Percentiles rank a stretch among this genome's conserved stretches.
These are phyloP conservation scores for Alectoria sarmentosa DNA, from an alignment of 495 filamentous ascomycete genomes.

Conservation along the genomic window DNA sequence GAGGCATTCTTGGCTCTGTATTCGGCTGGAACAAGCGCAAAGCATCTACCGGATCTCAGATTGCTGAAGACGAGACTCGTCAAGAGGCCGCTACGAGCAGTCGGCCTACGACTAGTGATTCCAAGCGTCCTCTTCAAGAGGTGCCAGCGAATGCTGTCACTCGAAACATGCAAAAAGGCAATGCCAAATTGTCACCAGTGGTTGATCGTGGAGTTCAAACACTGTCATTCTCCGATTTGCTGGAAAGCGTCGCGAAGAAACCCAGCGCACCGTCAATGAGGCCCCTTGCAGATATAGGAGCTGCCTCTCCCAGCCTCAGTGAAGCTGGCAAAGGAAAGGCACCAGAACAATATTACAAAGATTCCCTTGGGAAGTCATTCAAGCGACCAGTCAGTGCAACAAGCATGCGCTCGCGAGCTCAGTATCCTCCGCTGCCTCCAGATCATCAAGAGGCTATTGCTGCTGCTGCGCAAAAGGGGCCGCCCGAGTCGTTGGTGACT, in stretches of 20 bases:
- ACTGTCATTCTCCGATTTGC: slow-evolving; percentile 60
- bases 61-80: slow-evolving; percentile 51
- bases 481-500: slow-evolving; percentile 11
- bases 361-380: slow-evolving; percentile 26
- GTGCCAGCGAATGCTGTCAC: slow-evolving; percentile 39
- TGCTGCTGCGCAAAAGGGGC: slow-evolving; percentile 51
- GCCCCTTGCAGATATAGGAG: slow-evolving; percentile 27
- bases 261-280: slow-evolving; percentile 30
- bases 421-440: slow-evolving; percentile 67
- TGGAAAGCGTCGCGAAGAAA: slow-evolving; percentile 58
- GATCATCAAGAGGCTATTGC: slow-evolving; percentile 82
- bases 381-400: slow-evolving; percentile 62
- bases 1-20: slow-evolving; percentile 38
- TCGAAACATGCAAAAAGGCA: slow-evolving; percentile 20
- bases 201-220: slow-evolving; percentile 69
- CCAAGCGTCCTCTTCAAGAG: slow-evolving; percentile 37
- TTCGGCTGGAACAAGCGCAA: slow-evolving; percentile 36
- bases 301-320: slow-evolving; percentile 13
- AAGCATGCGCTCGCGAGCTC: slow-evolving; percentile 47
- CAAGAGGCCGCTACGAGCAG: slow-evolving; percentile 35
- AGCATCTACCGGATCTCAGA: slow-evolving; percentile 33
- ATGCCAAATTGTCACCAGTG: slow-evolving; percentile 29
- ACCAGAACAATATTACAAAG: slow-evolving; percentile 23
- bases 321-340: slow-evolving; percentile 21
- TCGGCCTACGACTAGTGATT: slow-evolving; percentile 38